Percentiles rank a stretch among this genome's conserved stretches.
These are phyloP conservation scores for Salix arbutifolia DNA, from an alignment of 345 rosid genomes.

Conservation along the genomic window DNA sequence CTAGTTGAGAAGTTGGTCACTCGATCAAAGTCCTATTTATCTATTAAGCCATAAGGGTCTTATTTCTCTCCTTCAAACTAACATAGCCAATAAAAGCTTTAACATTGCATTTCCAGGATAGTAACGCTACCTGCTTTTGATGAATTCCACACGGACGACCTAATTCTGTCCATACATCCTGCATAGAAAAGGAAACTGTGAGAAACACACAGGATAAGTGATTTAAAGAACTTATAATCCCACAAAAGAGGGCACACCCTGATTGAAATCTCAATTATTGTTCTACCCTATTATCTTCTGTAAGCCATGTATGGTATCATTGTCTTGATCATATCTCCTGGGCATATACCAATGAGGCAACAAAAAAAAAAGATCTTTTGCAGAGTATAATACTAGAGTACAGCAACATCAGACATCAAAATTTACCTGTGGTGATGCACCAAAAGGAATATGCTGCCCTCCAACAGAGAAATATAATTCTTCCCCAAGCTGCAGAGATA, in stretches of 20 bases:
- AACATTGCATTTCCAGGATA: neutral
- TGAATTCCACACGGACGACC: conserved; percentile 98
- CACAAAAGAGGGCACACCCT: neutral
- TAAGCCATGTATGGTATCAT: no score
- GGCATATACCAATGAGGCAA: no score
- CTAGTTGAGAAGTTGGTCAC: neutral
- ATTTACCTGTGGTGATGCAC: conserved; percentile 95
- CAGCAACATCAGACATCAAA: conserved; percentile 5
- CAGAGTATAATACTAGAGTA: neutral
- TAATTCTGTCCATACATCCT: conserved; percentile 98
- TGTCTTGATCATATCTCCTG: no score
- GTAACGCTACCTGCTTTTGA: conserved; percentile 74
- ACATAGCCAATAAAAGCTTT: neutral
- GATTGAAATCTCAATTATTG: no score
- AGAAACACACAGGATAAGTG: neutral
- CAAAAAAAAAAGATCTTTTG: neutral
- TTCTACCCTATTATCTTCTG: no score
- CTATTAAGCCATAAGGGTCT: neutral
- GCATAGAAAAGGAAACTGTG: conserved; percentile 21
- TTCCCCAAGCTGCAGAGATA: conserved; percentile 68
- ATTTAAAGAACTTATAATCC: neutral
- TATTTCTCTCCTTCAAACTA: neutral
- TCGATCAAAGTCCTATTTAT: neutral
- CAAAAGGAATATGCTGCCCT: conserved; percentile 88
- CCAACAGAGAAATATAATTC: conserved; percentile 74